Base-by-base conservation (phyloP, 2,329 filamentous ascomycete species). In the Erysiphe pulchra region DNA sequence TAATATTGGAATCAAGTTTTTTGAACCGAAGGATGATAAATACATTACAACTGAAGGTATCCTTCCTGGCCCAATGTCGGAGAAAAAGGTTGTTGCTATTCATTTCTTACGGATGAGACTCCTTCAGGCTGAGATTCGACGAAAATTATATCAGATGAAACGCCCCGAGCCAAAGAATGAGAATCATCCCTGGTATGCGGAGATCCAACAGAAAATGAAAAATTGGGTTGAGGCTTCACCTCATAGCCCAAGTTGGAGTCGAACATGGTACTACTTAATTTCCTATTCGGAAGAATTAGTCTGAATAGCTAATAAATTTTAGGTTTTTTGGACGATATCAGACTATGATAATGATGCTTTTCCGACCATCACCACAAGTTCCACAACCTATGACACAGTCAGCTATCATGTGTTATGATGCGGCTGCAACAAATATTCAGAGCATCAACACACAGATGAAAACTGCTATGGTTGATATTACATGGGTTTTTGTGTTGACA, bases 101-200 rank as follows among this genome's bases (percentile, higher is more conserved):
- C 87, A 98, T 59, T 90, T 92, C 55, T 85, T 85, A 65, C 87
- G 82, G 57, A 92, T 94, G 83, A 71, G 84, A 46, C 62, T 92
- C 47, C 65, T 86, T 12, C 86, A 94, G 58, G 74, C 86, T 13
- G 87, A 95, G 60, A 90, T 94, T 39, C 71, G 85, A 47, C 73
- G 85, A 47, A 78, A 76, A 7, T 65, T 95, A 0, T 95, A 98
- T 58, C 78, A 92, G 53, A 79, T 77, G 60, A 90, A 90, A 60
- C 71, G 78, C 40, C 63, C 74, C 0, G 77, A 82, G 44, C 86
- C 87, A 0, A 73, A 72, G 45, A 73, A 79, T 56, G 84, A 93
- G 55, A 69, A 73, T 37, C 80, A 94, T 61, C 82, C 82, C 1
- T 94, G 90, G 85, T 94, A 92, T 56, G 61, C 68, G 20, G 66